These are phyloP conservation scores for Favolaschia claudopus DNA, from an alignment of 768 basidiomycete species.

Conservation along the genomic window DNA sequence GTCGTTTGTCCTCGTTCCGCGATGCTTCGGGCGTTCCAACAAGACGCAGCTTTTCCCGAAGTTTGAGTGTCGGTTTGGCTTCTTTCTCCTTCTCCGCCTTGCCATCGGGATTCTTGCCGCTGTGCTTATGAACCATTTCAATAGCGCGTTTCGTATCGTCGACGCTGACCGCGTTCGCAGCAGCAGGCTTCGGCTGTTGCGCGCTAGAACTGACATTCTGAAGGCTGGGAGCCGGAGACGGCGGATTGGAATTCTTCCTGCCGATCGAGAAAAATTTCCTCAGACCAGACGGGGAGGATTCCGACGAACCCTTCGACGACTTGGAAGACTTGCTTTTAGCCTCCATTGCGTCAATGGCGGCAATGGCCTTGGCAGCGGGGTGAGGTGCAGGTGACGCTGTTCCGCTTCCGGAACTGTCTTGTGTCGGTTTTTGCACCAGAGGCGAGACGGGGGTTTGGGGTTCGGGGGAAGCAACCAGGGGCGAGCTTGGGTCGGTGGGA, in stretches of 20 bases:
- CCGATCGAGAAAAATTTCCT: conserved; percentile 48
- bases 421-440: conserved; percentile 28
- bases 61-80: conserved; percentile 35
- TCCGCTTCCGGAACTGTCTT: neutral
- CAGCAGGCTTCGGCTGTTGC: neutral
- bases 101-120: conserved; percentile 2
- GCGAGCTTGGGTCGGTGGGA: no score
- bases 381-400: conserved; percentile 9
- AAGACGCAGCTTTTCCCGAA: conserved; percentile 44
- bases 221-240: neutral
- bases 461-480: conserved; percentile 39
- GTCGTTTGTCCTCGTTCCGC: conserved; percentile 44
- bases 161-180: conserved; percentile 9
- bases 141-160: conserved; percentile 30
- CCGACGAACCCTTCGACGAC: conserved; percentile 25
- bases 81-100: conserved; percentile 17
- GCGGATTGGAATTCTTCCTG: conserved; percentile 39
- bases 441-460: conserved; percentile 33
- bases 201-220: neutral
- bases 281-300: conserved; percentile 32
- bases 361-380: conserved; percentile 68
- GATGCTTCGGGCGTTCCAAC: conserved; percentile 47
- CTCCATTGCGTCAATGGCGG: conserved; percentile 64
- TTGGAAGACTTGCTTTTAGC: conserved; percentile 48
- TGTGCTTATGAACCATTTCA: conserved; percentile 25